Evolutionary conservation across 1,284 basidiomycete genomes (phyloP).

Genomic region (Leccinum pachyderme): DNA sequence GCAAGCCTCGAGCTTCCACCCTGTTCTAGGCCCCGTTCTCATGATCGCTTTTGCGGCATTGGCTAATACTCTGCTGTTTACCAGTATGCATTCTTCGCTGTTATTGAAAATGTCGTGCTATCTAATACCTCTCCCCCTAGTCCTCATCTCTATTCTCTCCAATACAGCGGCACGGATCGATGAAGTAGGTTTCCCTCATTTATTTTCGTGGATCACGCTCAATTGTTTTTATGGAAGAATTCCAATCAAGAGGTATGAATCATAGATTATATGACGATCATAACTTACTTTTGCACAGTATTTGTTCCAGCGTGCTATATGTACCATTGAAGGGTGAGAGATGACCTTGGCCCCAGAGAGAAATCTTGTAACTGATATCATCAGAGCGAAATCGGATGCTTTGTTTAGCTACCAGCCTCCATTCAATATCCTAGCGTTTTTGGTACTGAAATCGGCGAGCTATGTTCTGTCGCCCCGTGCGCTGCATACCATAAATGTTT

Average conservation of each 20-base stretch:
- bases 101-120: background rate
- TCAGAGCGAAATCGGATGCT: slow-evolving; percentile 81
- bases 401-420: slow-evolving; percentile 91
- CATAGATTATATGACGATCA: slow-evolving; percentile 2
- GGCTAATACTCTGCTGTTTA: slow-evolving; percentile 76
- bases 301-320: slow-evolving; percentile 84
- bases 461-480: slow-evolving; percentile 69
- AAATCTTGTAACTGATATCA: slow-evolving; percentile 2
- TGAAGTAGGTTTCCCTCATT: slow-evolving; percentile 46
- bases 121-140: slow-evolving; percentile 32
- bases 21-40: slow-evolving; percentile 79
- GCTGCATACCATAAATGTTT: slow-evolving; percentile 79
- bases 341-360: background rate
- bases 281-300: slow-evolving; percentile 47
- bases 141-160: slow-evolving; percentile 84
- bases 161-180: slow-evolving; percentile 84
- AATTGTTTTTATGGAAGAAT: slow-evolving; percentile 48
- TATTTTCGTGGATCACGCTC: slow-evolving; percentile 4
- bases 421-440: slow-evolving; percentile 78
- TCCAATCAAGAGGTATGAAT: slow-evolving; percentile 71
- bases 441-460: slow-evolving; percentile 74
- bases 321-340: slow-evolving; percentile 82
- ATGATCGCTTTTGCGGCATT: slow-evolving; percentile 85
- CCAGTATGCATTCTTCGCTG: slow-evolving; percentile 51
- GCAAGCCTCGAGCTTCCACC: slow-evolving; percentile 76